A percentile compares a stretch with the other conserved stretches of the same genome.
These are phyloP conservation scores for Arabis hirsuta DNA, from an alignment of 345 rosid species.

Conservation along the genomic window DNA sequence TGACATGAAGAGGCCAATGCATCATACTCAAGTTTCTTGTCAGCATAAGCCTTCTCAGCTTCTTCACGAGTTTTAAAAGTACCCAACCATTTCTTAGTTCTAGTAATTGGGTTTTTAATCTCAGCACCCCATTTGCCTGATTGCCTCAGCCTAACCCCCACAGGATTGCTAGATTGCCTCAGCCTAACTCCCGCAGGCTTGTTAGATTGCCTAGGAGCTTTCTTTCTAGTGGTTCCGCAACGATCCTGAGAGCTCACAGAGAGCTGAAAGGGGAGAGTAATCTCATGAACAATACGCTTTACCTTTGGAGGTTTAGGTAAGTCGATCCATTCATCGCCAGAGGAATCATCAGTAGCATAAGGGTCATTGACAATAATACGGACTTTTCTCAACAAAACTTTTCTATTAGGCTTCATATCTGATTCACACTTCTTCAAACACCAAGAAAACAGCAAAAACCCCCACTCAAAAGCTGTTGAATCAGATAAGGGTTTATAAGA, in stretches of 20 bases:
- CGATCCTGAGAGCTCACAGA: constrained; percentile 48
- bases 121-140: constrained; percentile 99
- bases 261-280: constrained; percentile 43
- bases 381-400: constrained; percentile 49
- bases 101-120: constrained; percentile 66
- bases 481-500: constrained; percentile 60
- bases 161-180: constrained; percentile 22
- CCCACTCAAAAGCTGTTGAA: constrained; percentile 32
- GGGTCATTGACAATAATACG: constrained; percentile 74
- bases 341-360: constrained; percentile 81
- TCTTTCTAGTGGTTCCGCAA: constrained; percentile 44
- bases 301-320: constrained; percentile 23
- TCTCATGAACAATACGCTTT: constrained; percentile 65
- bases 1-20: constrained; percentile 27
- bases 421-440: constrained; percentile 36
- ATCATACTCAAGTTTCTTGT: constrained; percentile 65
- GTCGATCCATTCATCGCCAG: constrained; percentile 66
- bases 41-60: constrained; percentile 75
- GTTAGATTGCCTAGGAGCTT: constrained; percentile 11
- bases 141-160: constrained; percentile 81
- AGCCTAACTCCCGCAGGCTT: constrained; percentile 6
- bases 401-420: constrained; percentile 4
- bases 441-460: constrained; percentile 16
- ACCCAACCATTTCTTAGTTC: constrained; percentile 75
- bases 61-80: constrained; percentile 72